These are phyloP conservation scores for Meyerozyma athensensis DNA, from an alignment of 1,139 yeast species.

Conservation along the genomic window DNA sequence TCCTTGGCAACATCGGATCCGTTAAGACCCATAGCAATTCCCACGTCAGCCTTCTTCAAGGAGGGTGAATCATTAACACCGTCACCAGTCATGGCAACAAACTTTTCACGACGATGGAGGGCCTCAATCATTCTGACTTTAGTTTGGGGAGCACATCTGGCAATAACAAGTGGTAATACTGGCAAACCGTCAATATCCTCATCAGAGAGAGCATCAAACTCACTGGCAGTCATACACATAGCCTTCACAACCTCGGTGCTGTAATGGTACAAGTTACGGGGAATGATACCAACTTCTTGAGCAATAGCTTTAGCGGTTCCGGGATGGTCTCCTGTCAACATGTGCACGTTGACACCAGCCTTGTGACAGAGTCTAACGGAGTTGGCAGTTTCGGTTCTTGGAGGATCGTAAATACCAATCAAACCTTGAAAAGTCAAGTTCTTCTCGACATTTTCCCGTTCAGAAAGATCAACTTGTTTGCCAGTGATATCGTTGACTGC, in stretches of 20 bases:
- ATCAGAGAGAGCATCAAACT: slow-evolving; percentile 62
- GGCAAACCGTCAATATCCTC: slow-evolving; percentile 64
- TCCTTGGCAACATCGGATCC: slow-evolving; percentile 83
- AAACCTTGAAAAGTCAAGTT: slow-evolving; percentile 60
- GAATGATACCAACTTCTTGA: slow-evolving; percentile 79
- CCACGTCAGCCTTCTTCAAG: slow-evolving; percentile 75
- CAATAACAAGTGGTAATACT: slow-evolving; percentile 72
- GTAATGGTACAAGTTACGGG: slow-evolving; percentile 62
- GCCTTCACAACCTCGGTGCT: slow-evolving; percentile 54
- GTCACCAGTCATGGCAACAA: slow-evolving; percentile 85
- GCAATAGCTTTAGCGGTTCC: slow-evolving; percentile 82
- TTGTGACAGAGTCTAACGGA: slow-evolving; percentile 65
- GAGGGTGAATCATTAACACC: slow-evolving; percentile 86
- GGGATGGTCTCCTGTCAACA: slow-evolving; percentile 85
- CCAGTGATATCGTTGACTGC: slow-evolving; percentile 37
- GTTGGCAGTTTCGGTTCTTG: slow-evolving; percentile 65
- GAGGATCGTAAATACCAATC: slow-evolving; percentile 82
- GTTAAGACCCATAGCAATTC: slow-evolving; percentile 82
- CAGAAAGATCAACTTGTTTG: slow-evolving; percentile 19
- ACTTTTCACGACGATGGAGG: slow-evolving; percentile 63
- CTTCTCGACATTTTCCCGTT: slow-evolving; percentile 52
- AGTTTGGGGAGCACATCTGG: slow-evolving; percentile 83
- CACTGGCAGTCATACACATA: slow-evolving; percentile 74
- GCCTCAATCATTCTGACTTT: slow-evolving; percentile 84
- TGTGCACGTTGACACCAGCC: slow-evolving; percentile 79